Conservation (phyloP, 2,329 filamentous ascomycete genomes). For the Exophiala viscosa region DNA sequence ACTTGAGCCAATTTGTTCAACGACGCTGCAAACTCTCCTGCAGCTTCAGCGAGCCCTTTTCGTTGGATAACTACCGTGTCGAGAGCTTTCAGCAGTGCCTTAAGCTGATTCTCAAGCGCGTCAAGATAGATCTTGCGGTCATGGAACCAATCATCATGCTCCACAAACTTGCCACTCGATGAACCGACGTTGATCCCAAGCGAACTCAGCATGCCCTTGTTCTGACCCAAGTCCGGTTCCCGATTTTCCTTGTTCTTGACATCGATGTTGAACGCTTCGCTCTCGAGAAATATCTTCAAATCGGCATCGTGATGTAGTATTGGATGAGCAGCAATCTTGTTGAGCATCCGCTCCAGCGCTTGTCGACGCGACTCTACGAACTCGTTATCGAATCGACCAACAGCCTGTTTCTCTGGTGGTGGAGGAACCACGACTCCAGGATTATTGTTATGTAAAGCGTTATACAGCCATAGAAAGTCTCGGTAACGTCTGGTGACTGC, state of each 20-base stretch:
- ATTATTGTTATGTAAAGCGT: constrained; percentile 86
- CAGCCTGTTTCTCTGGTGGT: constrained; percentile 94
- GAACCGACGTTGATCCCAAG: constrained; percentile 75
- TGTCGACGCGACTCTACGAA: constrained; percentile 91
- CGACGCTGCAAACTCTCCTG: constrained; percentile 86
- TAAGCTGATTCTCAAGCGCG: constrained; percentile 85
- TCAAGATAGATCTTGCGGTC: constrained; percentile 93
- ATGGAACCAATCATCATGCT: constrained; percentile 99
- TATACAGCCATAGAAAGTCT: constrained; percentile 98
- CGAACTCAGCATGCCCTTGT: constrained; percentile 86
- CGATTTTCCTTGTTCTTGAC: constrained; percentile 96
- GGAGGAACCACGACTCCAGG: constrained; percentile 93
- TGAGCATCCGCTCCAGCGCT: constrained; percentile 94
- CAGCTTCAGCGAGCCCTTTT: constrained; percentile 89
- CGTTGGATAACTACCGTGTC: constrained; percentile 88
- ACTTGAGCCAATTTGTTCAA: constrained; percentile 90
- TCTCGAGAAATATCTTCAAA: constrained; percentile 93
- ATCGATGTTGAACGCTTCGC: constrained; percentile 91
- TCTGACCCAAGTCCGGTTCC: constrained; percentile 80
- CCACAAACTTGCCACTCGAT: constrained; percentile 77
- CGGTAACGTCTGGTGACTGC: constrained; percentile 90
- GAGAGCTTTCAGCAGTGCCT: constrained; percentile 85
- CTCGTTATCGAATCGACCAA: constrained; percentile 91
- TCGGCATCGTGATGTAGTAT: constrained; percentile 90
- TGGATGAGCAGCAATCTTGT: constrained; percentile 87